Conservation (phyloP, 176 grass and related monocot species). For the Microstegium vimineum region DNA sequence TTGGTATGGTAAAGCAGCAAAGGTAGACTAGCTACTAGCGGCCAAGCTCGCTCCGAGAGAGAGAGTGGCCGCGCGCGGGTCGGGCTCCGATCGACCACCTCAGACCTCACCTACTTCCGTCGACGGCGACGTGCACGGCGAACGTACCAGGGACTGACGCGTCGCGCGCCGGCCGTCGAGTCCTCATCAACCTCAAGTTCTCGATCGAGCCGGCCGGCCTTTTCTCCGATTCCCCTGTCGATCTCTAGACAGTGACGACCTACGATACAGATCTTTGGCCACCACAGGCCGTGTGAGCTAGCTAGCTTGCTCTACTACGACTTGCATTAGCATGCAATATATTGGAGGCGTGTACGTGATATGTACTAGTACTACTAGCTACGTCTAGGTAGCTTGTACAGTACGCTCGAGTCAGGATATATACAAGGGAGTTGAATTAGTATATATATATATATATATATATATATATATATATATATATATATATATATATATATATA, state of each 20-base stretch:
- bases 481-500: no score
- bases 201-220: no score
- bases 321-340: no score
- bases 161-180: neutral
- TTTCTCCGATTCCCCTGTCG: neutral
- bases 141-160: neutral
- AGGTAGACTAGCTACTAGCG: neutral
- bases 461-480: no score
- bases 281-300: no score
- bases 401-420: neutral
- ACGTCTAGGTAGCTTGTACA: neutral
- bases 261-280: neutral
- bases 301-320: neutral
- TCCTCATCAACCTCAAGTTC: no score
- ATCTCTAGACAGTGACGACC: neutral
- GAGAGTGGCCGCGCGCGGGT: neutral
- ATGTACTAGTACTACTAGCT: no score
- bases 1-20: no score
- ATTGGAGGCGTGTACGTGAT: no score
- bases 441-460: no score
- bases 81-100: neutral
- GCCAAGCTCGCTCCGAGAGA: neutral
- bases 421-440: neutral
- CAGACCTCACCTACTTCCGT: constrained; percentile 25
- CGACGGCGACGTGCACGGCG: constrained; percentile 11